phyloP scores from a whole-genome alignment of 805 yeast genomes.

The Pichia cabralensis region DNA sequence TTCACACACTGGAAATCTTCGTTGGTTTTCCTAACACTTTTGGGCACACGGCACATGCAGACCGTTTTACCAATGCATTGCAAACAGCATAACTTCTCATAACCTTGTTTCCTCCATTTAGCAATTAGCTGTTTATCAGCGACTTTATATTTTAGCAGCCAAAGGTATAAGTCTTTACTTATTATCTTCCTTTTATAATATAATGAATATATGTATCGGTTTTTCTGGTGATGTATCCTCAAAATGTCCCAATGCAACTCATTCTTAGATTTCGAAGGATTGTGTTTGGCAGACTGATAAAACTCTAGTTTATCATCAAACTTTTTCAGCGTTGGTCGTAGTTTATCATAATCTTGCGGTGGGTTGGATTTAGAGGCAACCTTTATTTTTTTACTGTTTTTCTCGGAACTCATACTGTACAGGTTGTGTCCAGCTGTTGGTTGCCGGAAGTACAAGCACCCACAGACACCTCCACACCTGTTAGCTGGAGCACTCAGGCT shows the following conservation, averaged over 20 bases:
- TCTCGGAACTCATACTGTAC: neutral
- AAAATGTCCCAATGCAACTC: constrained; percentile 62
- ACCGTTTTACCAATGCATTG: constrained; percentile 67
- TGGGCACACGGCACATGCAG: constrained; percentile 83
- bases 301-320: constrained; percentile 40
- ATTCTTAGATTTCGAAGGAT: constrained; percentile 31
- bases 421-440: too few species aligned
- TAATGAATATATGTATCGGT: constrained; percentile 66
- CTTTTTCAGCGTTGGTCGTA: constrained; percentile 55
- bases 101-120: constrained; percentile 54
- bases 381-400: neutral
- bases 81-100: constrained; percentile 77
- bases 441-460: too few species aligned
- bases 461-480: too few species aligned
- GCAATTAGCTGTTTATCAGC: constrained; percentile 68
- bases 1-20: constrained; percentile 41
- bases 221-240: constrained; percentile 61
- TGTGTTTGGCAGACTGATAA: constrained; percentile 37
- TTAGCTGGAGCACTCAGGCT: too few species aligned
- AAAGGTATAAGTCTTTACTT: constrained; percentile 57
- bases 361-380: constrained; percentile 32
- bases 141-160: constrained; percentile 56
- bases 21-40: constrained; percentile 31
- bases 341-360: constrained; percentile 65
- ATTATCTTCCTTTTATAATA: constrained; percentile 64